A percentile compares a stretch with the other conserved stretches of the same genome.
These are phyloP conservation scores for Lepidium aucheri DNA, from an alignment of 345 rosid species.

Conservation along the genomic window DNA sequence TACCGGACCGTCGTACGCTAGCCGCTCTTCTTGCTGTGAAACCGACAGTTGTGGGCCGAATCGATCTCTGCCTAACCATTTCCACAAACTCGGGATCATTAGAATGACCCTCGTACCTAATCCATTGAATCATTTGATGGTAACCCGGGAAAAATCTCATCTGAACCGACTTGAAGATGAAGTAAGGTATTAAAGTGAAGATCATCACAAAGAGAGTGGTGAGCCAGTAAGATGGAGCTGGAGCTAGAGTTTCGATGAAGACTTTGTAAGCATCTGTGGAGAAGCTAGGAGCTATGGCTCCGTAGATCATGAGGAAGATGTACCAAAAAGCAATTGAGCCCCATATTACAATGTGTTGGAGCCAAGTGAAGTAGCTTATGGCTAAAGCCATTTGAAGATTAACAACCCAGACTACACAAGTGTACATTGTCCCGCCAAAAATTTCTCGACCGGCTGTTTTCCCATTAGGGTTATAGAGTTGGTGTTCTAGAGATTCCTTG, in stretches of 20 bases:
- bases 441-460: slow-evolving; percentile 71
- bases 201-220: slow-evolving; percentile 49
- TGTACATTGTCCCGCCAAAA: slow-evolving; percentile 86
- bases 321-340: slow-evolving; percentile 77
- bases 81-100: slow-evolving; percentile 80
- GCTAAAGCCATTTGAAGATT: slow-evolving; percentile 92
- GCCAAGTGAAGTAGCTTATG: slow-evolving; percentile 72
- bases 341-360: slow-evolving; percentile 91
- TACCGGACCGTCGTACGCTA: slow-evolving; percentile 28
- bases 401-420: slow-evolving; percentile 82
- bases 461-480: slow-evolving; percentile 71
- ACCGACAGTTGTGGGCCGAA: slow-evolving; percentile 72
- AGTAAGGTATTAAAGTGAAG: slow-evolving; percentile 60
- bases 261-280: slow-evolving; percentile 80
- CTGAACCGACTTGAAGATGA: slow-evolving; percentile 53
- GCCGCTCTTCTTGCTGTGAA: slow-evolving; percentile 52
- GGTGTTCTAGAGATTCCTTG: slow-evolving; percentile 51
- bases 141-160: slow-evolving; percentile 78
- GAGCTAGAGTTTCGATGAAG: slow-evolving; percentile 78
- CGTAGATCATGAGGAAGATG: slow-evolving; percentile 78
- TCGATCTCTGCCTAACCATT: slow-evolving; percentile 75
- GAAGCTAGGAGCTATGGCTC: slow-evolving; percentile 62
- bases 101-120: slow-evolving; percentile 57
- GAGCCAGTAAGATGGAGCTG: slow-evolving; percentile 74
- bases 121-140: slow-evolving; percentile 96